phyloP scores from a whole-genome alignment of 148 eudicot genomes.

The Rhododendron simsii region DNA sequence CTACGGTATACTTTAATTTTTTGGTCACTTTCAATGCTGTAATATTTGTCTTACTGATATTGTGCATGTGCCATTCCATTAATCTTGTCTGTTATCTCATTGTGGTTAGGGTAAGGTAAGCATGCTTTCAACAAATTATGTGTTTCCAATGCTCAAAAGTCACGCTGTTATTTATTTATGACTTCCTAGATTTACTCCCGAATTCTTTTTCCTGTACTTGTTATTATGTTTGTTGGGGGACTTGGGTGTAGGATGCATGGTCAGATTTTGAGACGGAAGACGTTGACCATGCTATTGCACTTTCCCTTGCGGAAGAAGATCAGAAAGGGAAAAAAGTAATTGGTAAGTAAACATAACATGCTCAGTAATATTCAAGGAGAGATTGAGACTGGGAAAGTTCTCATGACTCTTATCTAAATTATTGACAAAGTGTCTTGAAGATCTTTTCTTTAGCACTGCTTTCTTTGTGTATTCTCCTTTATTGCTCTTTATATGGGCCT shows the following conservation, averaged over 20 bases:
- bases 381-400: neutral
- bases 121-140: neutral
- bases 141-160: neutral
- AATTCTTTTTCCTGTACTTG: neutral
- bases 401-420: neutral
- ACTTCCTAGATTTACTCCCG: neutral
- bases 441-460: neutral
- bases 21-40: neutral
- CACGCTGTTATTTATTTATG: neutral
- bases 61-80: neutral
- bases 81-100: neutral
- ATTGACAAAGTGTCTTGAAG: neutral
- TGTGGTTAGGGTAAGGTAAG: neutral
- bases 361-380: neutral
- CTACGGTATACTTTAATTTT: constrained; percentile 14
- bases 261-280: constrained; percentile 73
- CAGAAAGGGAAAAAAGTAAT: constrained; percentile 70
- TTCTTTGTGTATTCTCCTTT: neutral
- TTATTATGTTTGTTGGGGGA: constrained; percentile 8
- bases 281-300: constrained; percentile 82
- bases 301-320: constrained; percentile 58
- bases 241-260: constrained; percentile 52
- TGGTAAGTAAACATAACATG: constrained; percentile 38
- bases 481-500: neutral
- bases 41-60: neutral